Base-by-base conservation (phyloP, 352 stramenopile genomes). In the Albugo candida region DNA sequence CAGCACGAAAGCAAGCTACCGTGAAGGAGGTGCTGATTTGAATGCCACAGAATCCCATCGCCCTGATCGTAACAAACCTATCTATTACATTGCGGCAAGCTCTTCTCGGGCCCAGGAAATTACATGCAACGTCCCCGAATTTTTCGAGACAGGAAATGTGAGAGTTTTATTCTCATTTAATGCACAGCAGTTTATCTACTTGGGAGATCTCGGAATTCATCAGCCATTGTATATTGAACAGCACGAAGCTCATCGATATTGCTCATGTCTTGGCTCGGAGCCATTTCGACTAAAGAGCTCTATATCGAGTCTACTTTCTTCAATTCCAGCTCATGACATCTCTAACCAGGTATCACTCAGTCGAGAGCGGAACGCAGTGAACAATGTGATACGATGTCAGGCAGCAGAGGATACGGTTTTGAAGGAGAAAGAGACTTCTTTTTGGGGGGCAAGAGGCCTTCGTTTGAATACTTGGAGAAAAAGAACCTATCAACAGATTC, bases 131-230 rank as follows among this genome's bases (percentile, higher is more conserved):
- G 63, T 85, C 11, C 72, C 72, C 0, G 67, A 82, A 8, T 83
- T 83, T 42, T 58, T 58, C 6, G 53, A 47, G 17, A 42, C 58
- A 5, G 67, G 67, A 0, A 35, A 43, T 5, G 60, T 81, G 4
- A 39, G 63, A 13, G 66, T 85, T 14, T 77, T 63, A 27, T 64
- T 85, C 34, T 85, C 72, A 1, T 62, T 71, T 24, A 85, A 85
- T 17, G 61, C 72, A 1, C 72, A 85, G 56, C 70, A 85, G 50
- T 85, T 85, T 16, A 53, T 82, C 11, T 74, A 53, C 36, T 54
- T 85, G 1, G 72, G 72, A 0, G 64, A 71, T 14, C 24, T 85
- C 1, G 46, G 65, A 16, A 62, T 83, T 19, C 72, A 85, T 45
- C 59, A 67, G 0, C 54, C 70, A 1, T 56, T 83, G 13, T 50